These are phyloP conservation scores for Cyphellophora europaea DNA, from an alignment of 2,329 filamentous ascomycete genomes.

Conservation along the genomic window DNA sequence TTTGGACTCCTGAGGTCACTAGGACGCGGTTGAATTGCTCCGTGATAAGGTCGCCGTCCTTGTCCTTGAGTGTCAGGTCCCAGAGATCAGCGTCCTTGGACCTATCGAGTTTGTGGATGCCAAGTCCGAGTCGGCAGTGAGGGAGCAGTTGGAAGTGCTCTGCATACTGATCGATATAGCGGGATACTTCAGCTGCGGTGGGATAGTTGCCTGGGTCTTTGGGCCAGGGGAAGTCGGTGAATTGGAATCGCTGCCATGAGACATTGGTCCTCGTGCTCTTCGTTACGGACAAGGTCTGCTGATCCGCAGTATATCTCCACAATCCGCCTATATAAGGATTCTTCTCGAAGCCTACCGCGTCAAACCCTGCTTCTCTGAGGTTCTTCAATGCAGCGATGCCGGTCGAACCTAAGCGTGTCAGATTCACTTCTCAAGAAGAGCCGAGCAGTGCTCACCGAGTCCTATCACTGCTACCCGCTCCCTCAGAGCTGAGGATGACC, in stretches of 20 bases:
- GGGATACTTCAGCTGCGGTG: constrained; percentile 6
- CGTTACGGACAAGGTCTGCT: constrained; percentile 1
- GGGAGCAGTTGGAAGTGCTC: constrained; percentile 10
- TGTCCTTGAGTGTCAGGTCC: constrained; percentile 5
- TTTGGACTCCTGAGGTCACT: constrained; percentile 21
- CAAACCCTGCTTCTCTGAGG: constrained; percentile 35
- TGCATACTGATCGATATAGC: constrained; percentile 13
- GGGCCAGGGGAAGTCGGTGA: constrained; percentile 9
- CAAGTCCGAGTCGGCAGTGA: constrained; percentile 9
- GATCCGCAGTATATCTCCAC: constrained; percentile 33
- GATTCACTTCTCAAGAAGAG: not conserved
- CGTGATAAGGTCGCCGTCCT: not conserved
- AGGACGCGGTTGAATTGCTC: constrained; percentile 25
- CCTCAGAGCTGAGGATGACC: not conserved
- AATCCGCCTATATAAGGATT: constrained; percentile 33
- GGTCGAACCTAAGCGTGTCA: constrained; percentile 16
- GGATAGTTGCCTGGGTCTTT: constrained; percentile 13
- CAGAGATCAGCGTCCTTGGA: constrained; percentile 9
- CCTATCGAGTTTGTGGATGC: constrained; percentile 5
- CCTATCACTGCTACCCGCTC: not conserved
- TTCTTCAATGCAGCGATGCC: constrained; percentile 35
- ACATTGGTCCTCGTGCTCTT: constrained; percentile 2
- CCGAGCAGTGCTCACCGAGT: not conserved
- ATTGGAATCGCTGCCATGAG: constrained; percentile 4
- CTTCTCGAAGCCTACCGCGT: constrained; percentile 35